Evolutionary conservation across 2,329 filamentous ascomycete genomes (phyloP), one percentile per base, ranked within the genome.

Genomic region (Cercospora canescens): DNA sequence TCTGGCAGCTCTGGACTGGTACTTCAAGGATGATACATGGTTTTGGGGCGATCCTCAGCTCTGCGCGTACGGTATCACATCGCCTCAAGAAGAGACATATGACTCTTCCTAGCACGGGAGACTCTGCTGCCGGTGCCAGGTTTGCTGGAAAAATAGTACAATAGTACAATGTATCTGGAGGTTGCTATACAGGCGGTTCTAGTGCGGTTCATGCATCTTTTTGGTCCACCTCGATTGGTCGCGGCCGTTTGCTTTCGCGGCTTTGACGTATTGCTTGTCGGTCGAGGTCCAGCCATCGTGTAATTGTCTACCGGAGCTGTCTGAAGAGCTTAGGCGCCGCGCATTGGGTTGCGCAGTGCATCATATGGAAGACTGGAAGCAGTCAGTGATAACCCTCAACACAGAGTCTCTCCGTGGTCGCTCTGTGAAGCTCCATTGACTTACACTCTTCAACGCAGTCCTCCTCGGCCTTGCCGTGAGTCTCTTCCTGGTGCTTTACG

Each of bases 391-490:
- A 9, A 8, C 8, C 8, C 8, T 30, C 6, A 41, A 18, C n/a
- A 45, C 3, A 35, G 30, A 5, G 24, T 32, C 32, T 32, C 35
- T n/a, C n/a, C 35, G 35, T 39, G 35, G 21, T 34, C 26, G 45
- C n/a, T 12, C n/a, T 34, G 16, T 14, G 41, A 28, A 37, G 16
- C 34, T 30, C 35, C 8, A 3, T 57, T 21, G 34, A 88, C 94
- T 83, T 91, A 98, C 95, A 99, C 86, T 99, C 95, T 86, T 99
- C 95, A 73, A 98, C 93, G 77, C 95, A 99, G 85, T 98, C 94
- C 87, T 99, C 95, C 77, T 91, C 89, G 75, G 89, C 89, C 82
- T 89, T 88, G 81, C 86, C 85, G 75, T 90, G 88, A 71, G 90
- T 87, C 74, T 90, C 87, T 77, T 93, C 88, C 75, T 85, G 79